Base-by-base conservation (phyloP, 2,329 filamentous ascomycete genomes). In the Ilyonectria mors-panacis region DNA sequence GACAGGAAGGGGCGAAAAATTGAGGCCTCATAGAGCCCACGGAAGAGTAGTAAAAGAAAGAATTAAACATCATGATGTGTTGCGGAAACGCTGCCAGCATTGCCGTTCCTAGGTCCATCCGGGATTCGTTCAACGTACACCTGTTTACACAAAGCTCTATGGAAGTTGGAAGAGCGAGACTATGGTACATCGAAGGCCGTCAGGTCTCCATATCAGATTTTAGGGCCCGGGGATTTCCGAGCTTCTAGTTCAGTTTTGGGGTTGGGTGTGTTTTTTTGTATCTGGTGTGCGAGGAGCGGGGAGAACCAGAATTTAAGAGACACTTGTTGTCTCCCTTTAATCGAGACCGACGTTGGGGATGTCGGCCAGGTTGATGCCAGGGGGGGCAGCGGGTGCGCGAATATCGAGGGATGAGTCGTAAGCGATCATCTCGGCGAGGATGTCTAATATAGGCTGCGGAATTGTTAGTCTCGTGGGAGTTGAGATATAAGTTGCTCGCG, bases 361-460 rank as follows among this genome's bases (percentile, higher is more conserved):
- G 65, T 86, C 84, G 68, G 80, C 78, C 63, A 86, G 78, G 80
- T 84, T 84, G 70, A 84, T 80, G 68, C 79, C 80, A 33, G 75
- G 72, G 44, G 72, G 71, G 63, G 78, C 70, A 59, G 80, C 76
- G 64, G 77, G 78, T 59, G 81, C 72, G 65, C 83, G 88, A 70
- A 93, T 86, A 73, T 91, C 88, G 73, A 94, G 85, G 71, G 85
- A 90, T 70, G 92, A 89, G 84, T 98, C 96, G 81, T 95, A 90
- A 71, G 95, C 95, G 78, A 99, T 97, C 94, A 99, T 98, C 85
- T 98, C 94, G 73, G 96, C 96, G 70, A 99, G 91, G 76, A 98
- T 92, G 82, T 99, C 95, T 76, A 99, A 91, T 76, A 98, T 93
- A 70, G 95, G 91, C 93, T 96, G 72, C 13, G 23, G n/a, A 3